Conservation (phyloP, 1,284 basidiomycete genomes). For the Marasmius sp. region DNA sequence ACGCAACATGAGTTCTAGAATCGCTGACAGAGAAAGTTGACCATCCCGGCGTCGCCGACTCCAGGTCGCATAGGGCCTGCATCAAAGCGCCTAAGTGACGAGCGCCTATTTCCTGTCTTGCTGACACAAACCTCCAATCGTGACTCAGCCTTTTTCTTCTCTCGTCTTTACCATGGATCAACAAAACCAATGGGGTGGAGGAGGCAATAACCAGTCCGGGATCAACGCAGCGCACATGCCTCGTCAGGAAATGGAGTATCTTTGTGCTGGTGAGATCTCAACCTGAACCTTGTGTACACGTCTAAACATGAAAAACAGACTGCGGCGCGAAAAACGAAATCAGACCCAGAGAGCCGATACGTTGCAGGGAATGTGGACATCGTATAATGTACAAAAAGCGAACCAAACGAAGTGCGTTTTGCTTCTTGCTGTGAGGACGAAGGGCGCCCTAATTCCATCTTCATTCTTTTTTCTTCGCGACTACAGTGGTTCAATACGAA, state of each 20-base stretch:
- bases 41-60: too few species aligned
- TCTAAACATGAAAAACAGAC: slow-evolving; percentile 49
- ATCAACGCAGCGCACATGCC: slow-evolving; percentile 32
- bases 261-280: slow-evolving; percentile 78
- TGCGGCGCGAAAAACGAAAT: slow-evolving; percentile 95
- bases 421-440: background rate
- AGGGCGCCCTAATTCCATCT: background rate
- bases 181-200: background rate
- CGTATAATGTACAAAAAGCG: slow-evolving; percentile 99
- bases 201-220: slow-evolving; percentile 1
- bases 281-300: background rate
- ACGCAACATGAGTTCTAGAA: too few species aligned
- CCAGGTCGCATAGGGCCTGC: too few species aligned
- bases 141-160: background rate
- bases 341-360: slow-evolving; percentile 90
- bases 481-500: slow-evolving; percentile 84
- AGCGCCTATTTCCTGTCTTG: too few species aligned
- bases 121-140: background rate
- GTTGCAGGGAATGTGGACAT: slow-evolving; percentile 96
- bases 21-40: too few species aligned
- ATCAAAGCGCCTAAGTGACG: too few species aligned
- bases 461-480: slow-evolving; percentile 14
- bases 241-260: slow-evolving; percentile 81
- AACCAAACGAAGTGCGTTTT: slow-evolving; percentile 83
- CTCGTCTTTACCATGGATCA: background rate